Evolutionary conservation across 257 asterid genomes (phyloP), one percentile per base, ranked within the genome.

Genomic region (Lantana camara): DNA sequence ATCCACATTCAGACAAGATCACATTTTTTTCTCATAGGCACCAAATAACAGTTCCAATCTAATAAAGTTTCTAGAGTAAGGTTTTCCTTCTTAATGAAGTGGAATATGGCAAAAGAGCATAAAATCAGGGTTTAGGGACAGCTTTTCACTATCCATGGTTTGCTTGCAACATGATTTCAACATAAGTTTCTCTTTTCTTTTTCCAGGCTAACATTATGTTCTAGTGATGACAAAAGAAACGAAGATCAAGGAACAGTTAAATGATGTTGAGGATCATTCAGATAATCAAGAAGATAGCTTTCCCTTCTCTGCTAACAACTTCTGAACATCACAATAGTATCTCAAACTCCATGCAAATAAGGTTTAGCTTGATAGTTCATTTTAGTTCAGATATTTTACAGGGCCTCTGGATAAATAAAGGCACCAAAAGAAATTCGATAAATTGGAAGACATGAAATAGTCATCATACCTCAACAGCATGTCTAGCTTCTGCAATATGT

Each of bases 401-500:
- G 53, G 29, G 20, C 24, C 29, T n/a, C 30, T 20, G 16, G 38
- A 34, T 24, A 29, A 34, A 50, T 17, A 11, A 29, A 32, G 20
- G 61, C n/a, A 10, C 60, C 41, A 50, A 49, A 41, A 23, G 21
- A 22, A 62, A 10, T 34, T 19, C 57, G 59, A 78, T 10, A 48
- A 53, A 19, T 34, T 48, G 22, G 59, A 60, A 56, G 35, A 9
- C 59, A 50, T 24, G 64, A 9, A 30, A 69, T 37, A 23, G 64
- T 40, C 52, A 30, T 37, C 83, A 63, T 80, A 90, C 99, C 96
- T 90, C 96, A 34, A 89, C 85, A 51, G 75, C 80, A 59, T 74
- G 75, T 27, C 94, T 91, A 78, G 98, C 94, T 75, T 90, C 96
- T 41, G 84, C 79, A 68, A 90, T 94, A 65, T 94, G 96, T 67